These are phyloP conservation scores for Funneliformis caledonium DNA, from an alignment of 371 early-diverging fungal genomes.

Conservation along the genomic window DNA sequence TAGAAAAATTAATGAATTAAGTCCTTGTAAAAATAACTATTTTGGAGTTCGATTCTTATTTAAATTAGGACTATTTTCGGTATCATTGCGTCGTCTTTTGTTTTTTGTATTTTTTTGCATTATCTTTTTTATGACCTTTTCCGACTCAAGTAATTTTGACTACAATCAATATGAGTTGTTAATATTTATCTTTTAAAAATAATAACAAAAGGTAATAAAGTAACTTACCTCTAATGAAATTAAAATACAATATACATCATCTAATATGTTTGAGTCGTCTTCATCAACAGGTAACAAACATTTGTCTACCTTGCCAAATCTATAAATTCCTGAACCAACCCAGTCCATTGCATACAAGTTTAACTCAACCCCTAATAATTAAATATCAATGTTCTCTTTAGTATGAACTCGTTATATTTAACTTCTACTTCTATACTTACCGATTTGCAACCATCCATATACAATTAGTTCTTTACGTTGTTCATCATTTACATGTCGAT, in stretches of 20 bases:
- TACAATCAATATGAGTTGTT: too few species aligned
- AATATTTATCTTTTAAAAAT: too few species aligned
- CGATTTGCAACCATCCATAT: slow-evolving; percentile 30
- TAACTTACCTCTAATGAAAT: slow-evolving; percentile 16
- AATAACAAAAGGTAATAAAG: too few species aligned
- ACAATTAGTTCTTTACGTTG: slow-evolving; percentile 15
- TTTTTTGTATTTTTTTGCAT: not conserved
- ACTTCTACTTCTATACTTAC: slow-evolving; percentile 1
- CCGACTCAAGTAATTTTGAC: too few species aligned
- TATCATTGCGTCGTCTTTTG: not conserved
- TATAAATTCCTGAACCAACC: slow-evolving; percentile 24
- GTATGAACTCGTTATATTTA: not conserved
- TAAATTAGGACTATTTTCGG: not conserved
- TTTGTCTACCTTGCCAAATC: slow-evolving; percentile 28
- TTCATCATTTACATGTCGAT: slow-evolving; percentile 4
- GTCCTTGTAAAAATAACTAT: too few species aligned
- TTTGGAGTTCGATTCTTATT: not conserved
- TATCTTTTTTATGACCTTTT: too few species aligned
- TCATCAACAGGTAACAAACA: slow-evolving; percentile 29
- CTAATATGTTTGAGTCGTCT: not conserved
- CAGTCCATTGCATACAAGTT: slow-evolving; percentile 23
- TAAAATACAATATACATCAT: slow-evolving; percentile 3
- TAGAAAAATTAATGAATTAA: too few species aligned
- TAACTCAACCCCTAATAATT: slow-evolving; percentile 10
- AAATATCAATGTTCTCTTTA: not conserved